Evolutionary conservation across 106 monocot genomes (phyloP), one percentile per base, ranked within the genome.

Genomic region (Dactylorhiza incarnata): DNA sequence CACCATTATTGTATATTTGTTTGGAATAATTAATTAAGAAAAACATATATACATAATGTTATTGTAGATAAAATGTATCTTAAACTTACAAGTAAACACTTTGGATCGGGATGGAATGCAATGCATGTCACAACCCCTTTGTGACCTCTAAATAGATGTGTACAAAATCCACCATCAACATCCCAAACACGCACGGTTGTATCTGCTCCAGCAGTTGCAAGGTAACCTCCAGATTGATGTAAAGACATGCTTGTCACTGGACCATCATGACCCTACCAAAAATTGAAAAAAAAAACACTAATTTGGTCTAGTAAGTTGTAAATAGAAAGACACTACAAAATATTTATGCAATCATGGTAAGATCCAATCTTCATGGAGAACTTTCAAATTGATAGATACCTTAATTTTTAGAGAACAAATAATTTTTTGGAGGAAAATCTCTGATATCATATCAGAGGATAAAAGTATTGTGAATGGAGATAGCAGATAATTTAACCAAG

Each of bases 81-180:
- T 47, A 52, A 23, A 81, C 90, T 86, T 76, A 99, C 97, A 85
- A 94, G 81, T 63, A 94, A 85, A 48, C 70, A 71, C 53, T 88
- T 85, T 49, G 94, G 87, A 86, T 97, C 89, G 20, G 84, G 82
- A 83, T 99, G 97, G 74, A 99, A 99, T 47, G 80, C 82, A 75
- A 99, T 71, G 46, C 83, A 84, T 16, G 99, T 99, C 45, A 99
- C 88, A 73, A 99, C 88, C 4, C 91, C 91, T 76, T 83, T 52
- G 59, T 99, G 99, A 45, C 99, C 99, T 88, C 75, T 89, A 45
- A 99, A 94, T 83, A 81, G 88, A 85, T 99, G 94, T 24, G 99
- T 99, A 82, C 99, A 99, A 73, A 86, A 99, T 5, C 99, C 99
- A 71, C 99, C 94, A 77, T 94, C 99, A 12, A 99, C 91, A 81